Base-by-base conservation (phyloP, 2,329 filamentous ascomycete species). In the Trichoderma atrobrunneum region DNA sequence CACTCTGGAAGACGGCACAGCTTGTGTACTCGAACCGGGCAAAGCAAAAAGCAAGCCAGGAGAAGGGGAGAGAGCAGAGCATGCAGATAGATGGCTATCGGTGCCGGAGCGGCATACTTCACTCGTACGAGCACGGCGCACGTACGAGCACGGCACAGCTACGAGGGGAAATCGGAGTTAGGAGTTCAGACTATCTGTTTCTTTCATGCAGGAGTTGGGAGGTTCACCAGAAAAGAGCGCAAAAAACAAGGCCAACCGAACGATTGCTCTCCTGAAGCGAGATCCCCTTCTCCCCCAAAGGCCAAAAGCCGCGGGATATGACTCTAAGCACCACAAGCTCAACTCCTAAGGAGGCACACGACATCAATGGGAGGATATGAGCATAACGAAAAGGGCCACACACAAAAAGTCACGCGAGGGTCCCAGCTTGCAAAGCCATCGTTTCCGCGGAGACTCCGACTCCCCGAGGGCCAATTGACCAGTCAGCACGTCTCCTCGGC, bases 371-470 rank as follows among this genome's bases (percentile, higher is more conserved):
- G 60, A 43, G 32, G 21, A 26, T 30, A n/a, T 48, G 26, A 30
- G 61, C 36, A 63, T 63, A 63, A 18, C 36, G 36, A 10, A 14
- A 21, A 21, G 60, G 14, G 30, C 11, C 3, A 8, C 8, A 2
- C 8, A 12, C 14, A 5, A 30, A 43, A 59, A 24, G 66, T 70
- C 66, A 62, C 66, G 39, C 66, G 57, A 70, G 66, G 57, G 3
- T 3, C 11, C 11, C 32, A 54, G 36, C 34, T 36, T 36, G 34
- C 34, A 5, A 10, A 36, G 34, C n/a, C 26, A 54, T 54, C n/a
- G 16, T n/a, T 62, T 70, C 66, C 66, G 66, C 66, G 66, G 66
- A 70, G 66, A 51, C 57, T 70, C 66, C 66, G 65, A 59, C 36
- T 32, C 36, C 18, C 32, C 36, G 60, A 8, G 57, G 39, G 39